These are phyloP conservation scores for Pseudonitzschia multiseries DNA, from an alignment of 108 stramenopile genomes.

Conservation along the genomic window DNA sequence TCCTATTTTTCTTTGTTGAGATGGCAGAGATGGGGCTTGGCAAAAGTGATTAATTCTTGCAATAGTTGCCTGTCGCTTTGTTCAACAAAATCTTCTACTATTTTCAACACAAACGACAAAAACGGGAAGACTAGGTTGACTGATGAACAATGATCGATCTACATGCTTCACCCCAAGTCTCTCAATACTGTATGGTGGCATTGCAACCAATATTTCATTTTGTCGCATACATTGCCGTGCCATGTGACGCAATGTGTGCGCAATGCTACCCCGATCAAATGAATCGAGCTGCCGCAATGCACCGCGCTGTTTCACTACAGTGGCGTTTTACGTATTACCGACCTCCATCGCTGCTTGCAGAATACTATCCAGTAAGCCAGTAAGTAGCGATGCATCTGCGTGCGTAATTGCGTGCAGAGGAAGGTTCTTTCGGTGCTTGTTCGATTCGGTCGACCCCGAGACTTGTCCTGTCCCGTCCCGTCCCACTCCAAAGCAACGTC, in stretches of 20 bases:
- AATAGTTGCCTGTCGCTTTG: neutral
- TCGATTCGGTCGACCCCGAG: neutral
- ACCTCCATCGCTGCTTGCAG: conserved; percentile 19
- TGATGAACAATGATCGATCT: neutral
- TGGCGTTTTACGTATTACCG: neutral
- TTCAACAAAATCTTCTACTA: neutral
- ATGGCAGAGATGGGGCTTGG: neutral
- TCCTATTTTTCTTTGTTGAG: neutral
- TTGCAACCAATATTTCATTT: neutral
- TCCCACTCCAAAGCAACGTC: neutral
- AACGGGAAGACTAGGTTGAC: neutral
- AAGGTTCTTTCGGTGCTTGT: conserved; percentile 5
- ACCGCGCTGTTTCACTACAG: neutral
- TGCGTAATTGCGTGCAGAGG: conserved; percentile 8
- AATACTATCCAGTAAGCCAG: conserved; percentile 8
- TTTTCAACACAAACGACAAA: neutral
- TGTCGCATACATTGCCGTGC: neutral
- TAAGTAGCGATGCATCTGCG: conserved; percentile 24
- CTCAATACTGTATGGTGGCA: neutral
- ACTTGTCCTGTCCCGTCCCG: neutral
- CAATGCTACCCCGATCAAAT: neutral
- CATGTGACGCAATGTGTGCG: neutral
- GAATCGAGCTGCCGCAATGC: neutral
- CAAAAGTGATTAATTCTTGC: neutral
- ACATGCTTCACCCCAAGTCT: neutral